Conservation (phyloP, 164 flowering plant species). For the Buxus sempervirens region DNA sequence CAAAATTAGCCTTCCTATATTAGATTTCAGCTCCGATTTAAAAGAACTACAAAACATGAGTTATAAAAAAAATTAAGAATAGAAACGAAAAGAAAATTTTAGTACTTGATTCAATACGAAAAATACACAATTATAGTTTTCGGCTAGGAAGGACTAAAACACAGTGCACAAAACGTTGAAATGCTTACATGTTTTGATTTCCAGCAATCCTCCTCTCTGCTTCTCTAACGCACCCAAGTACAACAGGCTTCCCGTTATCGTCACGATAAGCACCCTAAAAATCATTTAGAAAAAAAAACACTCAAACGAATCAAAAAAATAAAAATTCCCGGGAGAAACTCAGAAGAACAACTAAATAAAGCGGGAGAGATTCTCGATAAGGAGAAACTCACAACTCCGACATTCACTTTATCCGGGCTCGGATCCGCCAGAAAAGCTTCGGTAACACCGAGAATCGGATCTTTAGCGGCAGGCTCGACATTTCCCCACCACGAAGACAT, state of each 20-base stretch:
- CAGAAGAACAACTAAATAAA: no score
- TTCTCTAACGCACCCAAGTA: constrained; percentile 89
- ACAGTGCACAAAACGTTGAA: no score
- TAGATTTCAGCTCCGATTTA: no score
- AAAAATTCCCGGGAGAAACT: not conserved
- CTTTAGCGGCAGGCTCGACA: constrained; percentile 85
- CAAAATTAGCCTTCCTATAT: no score
- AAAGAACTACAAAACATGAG: no score
- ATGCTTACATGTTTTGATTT: constrained; percentile 65
- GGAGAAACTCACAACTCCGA: constrained; percentile 70
- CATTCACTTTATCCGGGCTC: constrained; percentile 77
- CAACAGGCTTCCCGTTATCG: constrained; percentile 94
- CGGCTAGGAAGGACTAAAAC: no score
- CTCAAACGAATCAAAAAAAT: not conserved
- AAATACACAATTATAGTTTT: no score
- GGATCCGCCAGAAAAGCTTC: constrained; percentile 92
- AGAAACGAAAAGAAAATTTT: no score
- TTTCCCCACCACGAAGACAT: constrained; percentile 82
- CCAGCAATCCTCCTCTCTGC: constrained; percentile 89
- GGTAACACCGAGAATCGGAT: constrained; percentile 93
- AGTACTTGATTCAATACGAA: no score
- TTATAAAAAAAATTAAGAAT: no score
- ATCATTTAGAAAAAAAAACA: not conserved
- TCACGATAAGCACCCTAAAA: constrained; percentile 92
- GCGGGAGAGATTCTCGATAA: not conserved